Evolutionary conservation across 495 filamentous ascomycete species (phyloP).

Genomic region (Parathielavia appendiculata): DNA sequence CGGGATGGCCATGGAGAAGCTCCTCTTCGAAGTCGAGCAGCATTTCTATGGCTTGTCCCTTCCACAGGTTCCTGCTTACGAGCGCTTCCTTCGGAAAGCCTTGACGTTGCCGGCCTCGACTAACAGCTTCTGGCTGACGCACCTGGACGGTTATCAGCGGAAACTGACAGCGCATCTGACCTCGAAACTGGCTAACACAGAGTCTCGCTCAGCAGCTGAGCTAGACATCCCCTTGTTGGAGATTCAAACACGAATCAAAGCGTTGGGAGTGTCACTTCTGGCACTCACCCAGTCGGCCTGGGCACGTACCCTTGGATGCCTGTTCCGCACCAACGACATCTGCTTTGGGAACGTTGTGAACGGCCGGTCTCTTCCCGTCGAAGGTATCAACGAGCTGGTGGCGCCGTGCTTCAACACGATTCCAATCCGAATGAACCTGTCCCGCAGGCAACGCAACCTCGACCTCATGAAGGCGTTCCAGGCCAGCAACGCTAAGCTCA

Average conservation of each 20-base stretch:
- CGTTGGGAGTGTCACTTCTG: constrained; percentile 55
- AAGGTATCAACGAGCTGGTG: constrained; percentile 63
- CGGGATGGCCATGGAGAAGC: constrained; percentile 58
- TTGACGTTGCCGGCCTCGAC: constrained; percentile 29
- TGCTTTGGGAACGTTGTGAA: constrained; percentile 79
- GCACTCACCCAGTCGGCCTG: constrained; percentile 64
- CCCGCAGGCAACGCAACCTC: constrained; percentile 38
- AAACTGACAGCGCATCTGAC: constrained; percentile 34
- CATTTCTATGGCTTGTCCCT: constrained; percentile 43
- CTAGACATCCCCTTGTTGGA: constrained; percentile 33
- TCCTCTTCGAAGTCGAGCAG: constrained; percentile 62
- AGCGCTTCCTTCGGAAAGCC: constrained; percentile 34
- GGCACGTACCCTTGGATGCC: constrained; percentile 52
- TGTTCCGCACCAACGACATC: constrained; percentile 54
- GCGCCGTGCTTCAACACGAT: constrained; percentile 88
- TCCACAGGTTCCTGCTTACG: constrained; percentile 41
- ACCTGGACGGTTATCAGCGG: constrained; percentile 47
- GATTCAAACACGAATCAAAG: constrained; percentile 45
- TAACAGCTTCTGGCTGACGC: constrained; percentile 58
- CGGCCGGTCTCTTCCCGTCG: constrained; percentile 60
- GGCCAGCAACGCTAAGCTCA: constrained; percentile 48
- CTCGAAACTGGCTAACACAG: background rate
- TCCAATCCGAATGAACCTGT: constrained; percentile 61
- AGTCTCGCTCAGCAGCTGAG: background rate
- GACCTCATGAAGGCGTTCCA: constrained; percentile 54